These are phyloP conservation scores for Pseudonitzschia delicatissima DNA, from an alignment of 108 stramenopile species.

Conservation along the genomic window DNA sequence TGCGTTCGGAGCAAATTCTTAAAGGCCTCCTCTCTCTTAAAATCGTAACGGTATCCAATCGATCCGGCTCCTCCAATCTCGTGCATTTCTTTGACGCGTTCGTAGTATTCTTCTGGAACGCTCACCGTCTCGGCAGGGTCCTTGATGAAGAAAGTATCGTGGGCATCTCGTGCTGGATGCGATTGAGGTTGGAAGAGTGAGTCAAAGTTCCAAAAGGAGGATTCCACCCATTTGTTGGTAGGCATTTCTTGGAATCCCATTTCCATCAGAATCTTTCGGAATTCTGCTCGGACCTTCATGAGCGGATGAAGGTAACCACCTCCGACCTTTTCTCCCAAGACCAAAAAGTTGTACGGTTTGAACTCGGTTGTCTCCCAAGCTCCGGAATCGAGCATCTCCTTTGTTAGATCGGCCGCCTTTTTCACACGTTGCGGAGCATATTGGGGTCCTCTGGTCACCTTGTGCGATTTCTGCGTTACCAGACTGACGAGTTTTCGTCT, in stretches of 20 bases:
- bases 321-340: slow-evolving; percentile 86
- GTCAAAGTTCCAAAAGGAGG: slow-evolving; percentile 99
- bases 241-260: slow-evolving; percentile 99
- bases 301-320: slow-evolving; percentile 97
- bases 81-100: slow-evolving; percentile 97
- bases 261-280: slow-evolving; percentile 95
- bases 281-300: slow-evolving; percentile 93
- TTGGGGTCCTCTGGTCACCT: slow-evolving; percentile 72
- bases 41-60: slow-evolving; percentile 96
- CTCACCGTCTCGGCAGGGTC: slow-evolving; percentile 79
- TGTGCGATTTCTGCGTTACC: slow-evolving; percentile 86
- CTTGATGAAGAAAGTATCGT: slow-evolving; percentile 99
- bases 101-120: slow-evolving; percentile 96
- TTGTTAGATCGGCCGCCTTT: slow-evolving; percentile 95
- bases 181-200: slow-evolving; percentile 99
- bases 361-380: slow-evolving; percentile 89
- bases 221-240: slow-evolving; percentile 98
- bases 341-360: slow-evolving; percentile 96
- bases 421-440: slow-evolving; percentile 85
- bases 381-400: slow-evolving; percentile 96
- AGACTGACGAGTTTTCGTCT: slow-evolving; percentile 66
- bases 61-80: slow-evolving; percentile 92
- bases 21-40: slow-evolving; percentile 92
- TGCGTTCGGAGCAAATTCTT: slow-evolving; percentile 98
- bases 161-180: slow-evolving; percentile 99